Conservation (phyloP, 2,329 filamentous ascomycete species). For the Daldinia sp. region DNA sequence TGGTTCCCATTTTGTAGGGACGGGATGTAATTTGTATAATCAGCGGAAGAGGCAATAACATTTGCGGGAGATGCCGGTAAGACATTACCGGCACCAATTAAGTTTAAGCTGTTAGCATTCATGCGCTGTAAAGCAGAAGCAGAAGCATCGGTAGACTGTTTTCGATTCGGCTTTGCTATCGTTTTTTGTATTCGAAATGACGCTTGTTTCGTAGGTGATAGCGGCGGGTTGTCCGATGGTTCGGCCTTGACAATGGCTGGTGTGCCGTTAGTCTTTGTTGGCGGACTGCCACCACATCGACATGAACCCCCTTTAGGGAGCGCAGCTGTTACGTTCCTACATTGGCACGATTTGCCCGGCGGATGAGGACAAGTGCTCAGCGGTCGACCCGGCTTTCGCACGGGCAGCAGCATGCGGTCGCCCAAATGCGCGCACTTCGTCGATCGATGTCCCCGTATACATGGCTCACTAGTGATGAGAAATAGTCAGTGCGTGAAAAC, state of each 20-base stretch:
- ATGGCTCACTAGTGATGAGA: constrained; percentile 66
- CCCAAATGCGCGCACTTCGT: constrained; percentile 76
- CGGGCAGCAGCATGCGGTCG: constrained; percentile 73
- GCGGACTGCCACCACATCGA: constrained; percentile 53
- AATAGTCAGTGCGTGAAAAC: constrained; percentile 25
- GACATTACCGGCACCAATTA: constrained; percentile 42
- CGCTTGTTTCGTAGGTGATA: constrained; percentile 48
- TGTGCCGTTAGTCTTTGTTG: constrained; percentile 24
- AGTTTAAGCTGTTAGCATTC: constrained; percentile 61
- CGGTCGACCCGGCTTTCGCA: constrained; percentile 75
- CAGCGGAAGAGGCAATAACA: constrained; percentile 12
- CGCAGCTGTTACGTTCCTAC: constrained; percentile 69
- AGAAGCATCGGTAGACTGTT: constrained; percentile 59
- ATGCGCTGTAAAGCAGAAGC: constrained; percentile 59
- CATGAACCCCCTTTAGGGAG: constrained; percentile 68
- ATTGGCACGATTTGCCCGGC: constrained; percentile 67
- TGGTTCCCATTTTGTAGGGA: constrained; percentile 24
- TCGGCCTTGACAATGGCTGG: constrained; percentile 35
- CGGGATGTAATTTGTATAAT: constrained; percentile 23
- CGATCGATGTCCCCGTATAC: constrained; percentile 78
- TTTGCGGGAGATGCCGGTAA: constrained; percentile 26
- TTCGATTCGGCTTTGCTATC: constrained; percentile 51
- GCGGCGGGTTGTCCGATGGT: constrained; percentile 44
- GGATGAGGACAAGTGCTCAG: constrained; percentile 75
- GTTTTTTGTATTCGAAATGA: constrained; percentile 59